A percentile compares a stretch with the other conserved stretches of the same genome.
Evolutionary conservation across 768 basidiomycete species (phyloP).

Genomic region (Piloderma croceum): DNA sequence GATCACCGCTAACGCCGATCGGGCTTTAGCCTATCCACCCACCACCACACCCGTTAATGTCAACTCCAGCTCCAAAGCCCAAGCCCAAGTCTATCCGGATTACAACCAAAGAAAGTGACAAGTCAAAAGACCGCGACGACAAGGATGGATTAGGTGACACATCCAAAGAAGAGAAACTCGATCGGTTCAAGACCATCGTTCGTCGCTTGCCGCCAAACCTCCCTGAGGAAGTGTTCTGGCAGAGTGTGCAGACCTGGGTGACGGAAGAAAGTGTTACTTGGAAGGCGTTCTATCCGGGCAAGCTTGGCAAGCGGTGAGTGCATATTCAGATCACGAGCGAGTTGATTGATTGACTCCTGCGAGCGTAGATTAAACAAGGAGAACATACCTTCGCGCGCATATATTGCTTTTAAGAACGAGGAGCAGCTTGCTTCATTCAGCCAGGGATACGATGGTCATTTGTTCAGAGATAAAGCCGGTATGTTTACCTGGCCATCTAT

Average conservation of each 20-base stretch:
- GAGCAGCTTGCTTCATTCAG: conserved; percentile 71
- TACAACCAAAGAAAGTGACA: conserved; percentile 13
- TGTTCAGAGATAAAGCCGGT: conserved; percentile 92
- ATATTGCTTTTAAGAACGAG: conserved; percentile 81
- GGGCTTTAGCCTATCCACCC: too few species aligned
- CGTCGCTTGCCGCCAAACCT: conserved; percentile 87
- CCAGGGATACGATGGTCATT: conserved; percentile 83
- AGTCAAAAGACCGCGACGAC: conserved; percentile 33
- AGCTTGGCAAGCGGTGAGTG: conserved; percentile 61
- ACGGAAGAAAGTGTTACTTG: conserved; percentile 63
- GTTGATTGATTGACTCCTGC: neutral
- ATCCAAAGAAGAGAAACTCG: conserved; percentile 36
- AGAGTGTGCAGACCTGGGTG: conserved; percentile 82
- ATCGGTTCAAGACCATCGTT: conserved; percentile 82
- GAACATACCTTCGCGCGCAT: conserved; percentile 81
- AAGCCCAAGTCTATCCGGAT: too few species aligned
- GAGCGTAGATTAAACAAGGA: conserved; percentile 71
- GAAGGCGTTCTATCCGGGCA: conserved; percentile 65
- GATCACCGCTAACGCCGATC: neutral
- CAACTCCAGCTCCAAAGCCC: too few species aligned
- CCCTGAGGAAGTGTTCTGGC: conserved; percentile 92
- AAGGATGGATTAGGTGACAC: too few species aligned
- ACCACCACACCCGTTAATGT: too few species aligned
- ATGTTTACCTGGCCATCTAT: conserved; percentile 15
- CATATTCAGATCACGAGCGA: neutral